Percentiles rank a stretch among this genome's conserved stretches.
These are phyloP conservation scores for Penicillium robsamsonii DNA, from an alignment of 495 filamentous ascomycete species.

Conservation along the genomic window DNA sequence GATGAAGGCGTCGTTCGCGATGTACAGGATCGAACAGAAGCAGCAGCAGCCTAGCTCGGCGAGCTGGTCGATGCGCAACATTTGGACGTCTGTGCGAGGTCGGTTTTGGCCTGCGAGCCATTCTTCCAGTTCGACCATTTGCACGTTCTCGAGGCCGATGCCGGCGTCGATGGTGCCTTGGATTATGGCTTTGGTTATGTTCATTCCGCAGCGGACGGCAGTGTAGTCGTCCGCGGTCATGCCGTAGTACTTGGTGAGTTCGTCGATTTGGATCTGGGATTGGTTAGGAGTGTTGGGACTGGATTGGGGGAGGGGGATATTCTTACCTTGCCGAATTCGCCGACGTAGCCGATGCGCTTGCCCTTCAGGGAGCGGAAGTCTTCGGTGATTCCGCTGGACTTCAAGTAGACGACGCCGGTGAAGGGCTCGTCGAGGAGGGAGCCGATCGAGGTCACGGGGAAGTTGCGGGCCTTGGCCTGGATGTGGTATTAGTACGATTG, in stretches of 20 bases:
- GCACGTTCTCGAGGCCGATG: slow-evolving; percentile 70
- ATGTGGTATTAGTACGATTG: not conserved
- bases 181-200: slow-evolving; percentile 64
- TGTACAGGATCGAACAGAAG: slow-evolving; percentile 74
- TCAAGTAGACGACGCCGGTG: slow-evolving; percentile 69
- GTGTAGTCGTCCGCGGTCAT: slow-evolving; percentile 69
- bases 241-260: slow-evolving; percentile 69
- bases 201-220: slow-evolving; percentile 64
- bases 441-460: slow-evolving; percentile 65
- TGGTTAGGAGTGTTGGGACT: not conserved
- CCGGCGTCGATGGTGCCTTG: slow-evolving; percentile 64
- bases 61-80: slow-evolving; percentile 72
- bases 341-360: slow-evolving; percentile 68
- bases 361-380: slow-evolving; percentile 62
- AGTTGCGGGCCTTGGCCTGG: slow-evolving; percentile 66
- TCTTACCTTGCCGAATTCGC: slow-evolving; percentile 61
- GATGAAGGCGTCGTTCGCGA: slow-evolving; percentile 64
- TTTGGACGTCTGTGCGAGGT: slow-evolving; percentile 61
- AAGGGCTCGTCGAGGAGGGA: slow-evolving; percentile 71
- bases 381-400: slow-evolving; percentile 64
- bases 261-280: slow-evolving; percentile 64
- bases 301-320: not conserved
- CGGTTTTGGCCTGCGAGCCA: slow-evolving; percentile 61
- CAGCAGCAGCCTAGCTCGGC: slow-evolving; percentile 72
- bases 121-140: slow-evolving; percentile 71